Base-by-base conservation (phyloP, 2,329 filamentous ascomycete genomes). In the Beauveria australis region DNA sequence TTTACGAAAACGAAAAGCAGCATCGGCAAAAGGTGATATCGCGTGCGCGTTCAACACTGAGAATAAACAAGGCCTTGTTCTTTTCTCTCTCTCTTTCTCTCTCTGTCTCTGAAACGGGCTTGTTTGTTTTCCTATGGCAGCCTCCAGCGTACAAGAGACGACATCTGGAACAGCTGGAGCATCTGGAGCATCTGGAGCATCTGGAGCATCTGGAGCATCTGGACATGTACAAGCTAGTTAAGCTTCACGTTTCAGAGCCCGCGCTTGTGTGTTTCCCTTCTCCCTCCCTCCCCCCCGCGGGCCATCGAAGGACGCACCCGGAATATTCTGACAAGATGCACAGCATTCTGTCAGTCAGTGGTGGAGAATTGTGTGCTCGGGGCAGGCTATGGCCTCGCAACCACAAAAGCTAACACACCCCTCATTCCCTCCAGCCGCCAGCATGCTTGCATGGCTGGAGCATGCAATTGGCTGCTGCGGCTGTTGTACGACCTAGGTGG, bases 241-340 rank as follows among this genome's bases (percentile, higher is more conserved):
- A 33, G 30, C 24, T 30, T 40, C 26, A 19, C 56, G 52, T 61
- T 55, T 55, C 59, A 61, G 59, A 55, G 33, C 14, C 51, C 40
- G 33, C 49, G 49, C 22, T 46, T 40, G 51, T 54, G 59, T 60
- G 44, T 49, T 48, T 22, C 41, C 51, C 19, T 55, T 41, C n/a
- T 55, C 41, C 48, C 59, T 28, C 30, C 30, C 30, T 10, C 14
- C 33, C 49, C n/a, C 22, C 22, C 59, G 59, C 51, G 59, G 56
- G 28, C 33, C 52, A 55, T 54, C 59, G 52, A 61, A 61, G 59
- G 59, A 55, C 43, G 46, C 59, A 61, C 59, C 59, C 59, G 59
- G 59, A 40, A 10, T 61, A 19, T 48, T 60, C 52, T 61, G 59
- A 55, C 59, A 54, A 54, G 59, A 44, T 43, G 46, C 59, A 61